Evolutionary conservation across 306 rosid species (phyloP).

Genomic region (Trifolium subterraneum): DNA sequence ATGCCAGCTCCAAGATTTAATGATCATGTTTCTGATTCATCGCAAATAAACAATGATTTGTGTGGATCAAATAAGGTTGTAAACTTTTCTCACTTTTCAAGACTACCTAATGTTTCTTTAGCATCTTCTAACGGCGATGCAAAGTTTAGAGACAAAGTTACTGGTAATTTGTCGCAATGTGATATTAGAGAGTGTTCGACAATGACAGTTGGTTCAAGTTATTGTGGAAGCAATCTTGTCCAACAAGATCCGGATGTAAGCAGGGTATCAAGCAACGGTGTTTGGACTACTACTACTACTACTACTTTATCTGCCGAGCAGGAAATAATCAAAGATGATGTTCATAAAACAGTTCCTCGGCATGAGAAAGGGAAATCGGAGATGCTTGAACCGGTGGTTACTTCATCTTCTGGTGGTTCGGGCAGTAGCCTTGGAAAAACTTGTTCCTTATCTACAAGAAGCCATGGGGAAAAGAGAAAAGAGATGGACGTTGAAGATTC

Average conservation of each 20-base stretch:
- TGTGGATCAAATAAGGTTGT: constrained; percentile 47
- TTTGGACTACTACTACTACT: constrained; percentile 58
- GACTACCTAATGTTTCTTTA: constrained; percentile 45
- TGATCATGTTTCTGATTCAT: constrained; percentile 48
- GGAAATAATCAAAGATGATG: constrained; percentile 41
- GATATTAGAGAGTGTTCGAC: constrained; percentile 67
- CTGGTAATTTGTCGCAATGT: constrained; percentile 42
- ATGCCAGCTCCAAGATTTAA: constrained; percentile 69
- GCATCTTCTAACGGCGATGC: constrained; percentile 44
- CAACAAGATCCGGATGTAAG: constrained; percentile 59
- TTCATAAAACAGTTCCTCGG: constrained; percentile 46
- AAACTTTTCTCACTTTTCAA: constrained; percentile 56
- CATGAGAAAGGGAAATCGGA: constrained; percentile 60
- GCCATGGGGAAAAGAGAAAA: constrained; percentile 69
- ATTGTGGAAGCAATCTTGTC: constrained; percentile 80
- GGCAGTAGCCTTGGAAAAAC: constrained; percentile 79
- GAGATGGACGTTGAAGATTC: constrained; percentile 68
- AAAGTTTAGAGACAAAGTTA: constrained; percentile 46
- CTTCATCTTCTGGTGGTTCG: constrained; percentile 84
- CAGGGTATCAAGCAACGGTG: constrained; percentile 60
- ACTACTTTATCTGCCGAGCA: constrained; percentile 58
- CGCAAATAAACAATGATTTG: constrained; percentile 45
- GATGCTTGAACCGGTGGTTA: constrained; percentile 60
- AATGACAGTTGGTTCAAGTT: constrained; percentile 79
- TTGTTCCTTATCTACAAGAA: constrained; percentile 63